Evolutionary conservation across 805 yeast species (phyloP), one percentile per base, ranked within the genome.

Genomic region (Myxozyma udenii): DNA sequence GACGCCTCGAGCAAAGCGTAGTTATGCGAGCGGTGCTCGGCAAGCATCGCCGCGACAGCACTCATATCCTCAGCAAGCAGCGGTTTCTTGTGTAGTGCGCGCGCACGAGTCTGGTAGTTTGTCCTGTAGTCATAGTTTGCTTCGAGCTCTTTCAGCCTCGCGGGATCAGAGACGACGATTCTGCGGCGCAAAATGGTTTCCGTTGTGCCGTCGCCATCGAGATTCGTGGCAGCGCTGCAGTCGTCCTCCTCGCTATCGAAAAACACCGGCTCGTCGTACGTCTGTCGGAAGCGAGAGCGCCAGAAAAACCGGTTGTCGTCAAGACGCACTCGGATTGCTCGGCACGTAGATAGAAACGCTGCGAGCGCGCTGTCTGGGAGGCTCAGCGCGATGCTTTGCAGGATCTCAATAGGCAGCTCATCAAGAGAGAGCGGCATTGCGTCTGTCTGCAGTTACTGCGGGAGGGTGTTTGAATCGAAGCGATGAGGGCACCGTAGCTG

Each of bases 211-310:
- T 38, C 41, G 41, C 41, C 26, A 6, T 38, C 19, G 37, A 9
- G n/a, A 14, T 14, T 28, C 12, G 12, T 28, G 33, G 12, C 33
- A 14, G 12, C 14, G 33, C 33, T 28, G 33, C 33, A 28, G 12
- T 28, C 33, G 33, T 28, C 33, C 22, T 19, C 19, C 21, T 37
- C 39, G 12, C 23, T 23, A 11, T 24, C 41, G 19, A 36, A n/a
- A 37, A 46, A 50, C 23, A 28, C 38, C n/a, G 58, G 53, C 12
- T 43, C 38, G 33, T 55, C 59, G 48, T 47, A 55, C 30, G 12
- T 14, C n/a, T 18, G 23, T 4, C 38, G 48, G 18, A 48, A 48
- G 16, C 54, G 47, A 3, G 48, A 24, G 14, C 59, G 46, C 59
- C 59, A 55, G 28, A 52, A 44, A 24, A 46, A 42, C 16, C 46